These are phyloP conservation scores for Epicoccum nigrum DNA, from an alignment of 2,329 filamentous ascomycete species.

Conservation along the genomic window DNA sequence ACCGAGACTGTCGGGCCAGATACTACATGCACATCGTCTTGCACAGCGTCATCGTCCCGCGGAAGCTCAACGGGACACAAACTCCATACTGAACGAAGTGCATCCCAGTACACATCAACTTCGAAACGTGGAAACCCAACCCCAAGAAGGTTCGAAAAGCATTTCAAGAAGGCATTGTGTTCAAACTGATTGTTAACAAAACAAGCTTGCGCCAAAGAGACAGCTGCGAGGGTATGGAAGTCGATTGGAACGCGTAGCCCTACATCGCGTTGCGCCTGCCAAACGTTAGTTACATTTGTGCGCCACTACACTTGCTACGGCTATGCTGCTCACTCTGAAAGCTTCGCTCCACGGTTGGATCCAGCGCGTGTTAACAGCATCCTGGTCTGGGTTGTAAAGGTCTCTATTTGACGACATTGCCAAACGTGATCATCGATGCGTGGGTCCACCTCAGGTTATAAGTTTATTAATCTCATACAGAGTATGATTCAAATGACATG, in stretches of 20 bases:
- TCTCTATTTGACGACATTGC: slow-evolving; percentile 38
- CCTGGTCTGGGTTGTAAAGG: slow-evolving; percentile 39
- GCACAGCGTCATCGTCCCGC: slow-evolving; percentile 14
- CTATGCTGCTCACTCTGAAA: slow-evolving; percentile 34
- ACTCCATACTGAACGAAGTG: slow-evolving; percentile 59
- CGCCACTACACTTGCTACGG: neutral
- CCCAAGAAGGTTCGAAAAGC: slow-evolving; percentile 67
- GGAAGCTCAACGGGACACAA: slow-evolving; percentile 66
- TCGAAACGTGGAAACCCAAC: slow-evolving; percentile 64
- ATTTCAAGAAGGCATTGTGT: slow-evolving; percentile 57
- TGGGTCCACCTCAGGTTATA: slow-evolving; percentile 9
- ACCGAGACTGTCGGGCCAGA: slow-evolving; percentile 20
- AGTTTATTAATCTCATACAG: too few relatives aligned
- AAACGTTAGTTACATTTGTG: neutral
- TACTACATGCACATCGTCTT: slow-evolving; percentile 14
- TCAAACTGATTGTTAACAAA: slow-evolving; percentile 63
- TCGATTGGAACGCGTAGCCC: slow-evolving; percentile 66
- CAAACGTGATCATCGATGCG: slow-evolving; percentile 13
- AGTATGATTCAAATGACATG: neutral
- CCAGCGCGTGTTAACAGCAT: slow-evolving; percentile 33
- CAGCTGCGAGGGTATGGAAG: slow-evolving; percentile 63
- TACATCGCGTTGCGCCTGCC: slow-evolving; percentile 65
- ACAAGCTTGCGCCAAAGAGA: slow-evolving; percentile 64
- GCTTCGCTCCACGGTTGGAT: slow-evolving; percentile 41
- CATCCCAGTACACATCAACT: slow-evolving; percentile 70